These are phyloP conservation scores for Fagus crenata DNA, from an alignment of 306 rosid genomes.

Conservation along the genomic window DNA sequence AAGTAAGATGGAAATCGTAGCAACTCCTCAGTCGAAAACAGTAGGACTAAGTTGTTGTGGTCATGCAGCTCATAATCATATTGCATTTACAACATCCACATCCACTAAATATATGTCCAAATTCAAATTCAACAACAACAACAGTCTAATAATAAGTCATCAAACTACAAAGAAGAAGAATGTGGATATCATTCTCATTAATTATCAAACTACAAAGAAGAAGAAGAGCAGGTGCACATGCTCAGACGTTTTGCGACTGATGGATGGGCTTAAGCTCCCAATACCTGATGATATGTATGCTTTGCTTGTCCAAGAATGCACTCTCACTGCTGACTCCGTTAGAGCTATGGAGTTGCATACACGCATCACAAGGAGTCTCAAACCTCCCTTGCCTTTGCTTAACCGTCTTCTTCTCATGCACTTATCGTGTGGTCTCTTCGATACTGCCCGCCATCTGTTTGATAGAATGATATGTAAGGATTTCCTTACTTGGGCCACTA, in stretches of 20 bases:
- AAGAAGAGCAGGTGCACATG: constrained; percentile 24
- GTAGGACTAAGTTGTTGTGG: neutral
- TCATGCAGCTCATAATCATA: neutral
- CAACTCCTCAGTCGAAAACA: neutral
- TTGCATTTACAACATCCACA: neutral
- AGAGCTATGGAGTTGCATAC: constrained; percentile 36
- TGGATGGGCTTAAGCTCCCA: constrained; percentile 45
- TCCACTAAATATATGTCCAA: no score
- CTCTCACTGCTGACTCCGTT: constrained; percentile 34
- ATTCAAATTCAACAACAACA: neutral
- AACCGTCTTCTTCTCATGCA: constrained; percentile 38
- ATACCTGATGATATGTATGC: constrained; percentile 47
- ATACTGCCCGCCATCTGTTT: constrained; percentile 31
- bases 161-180: no score
- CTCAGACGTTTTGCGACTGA: constrained; percentile 44
- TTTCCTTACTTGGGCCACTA: constrained; percentile 54
- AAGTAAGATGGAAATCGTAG: neutral
- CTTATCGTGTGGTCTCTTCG: constrained; percentile 30
- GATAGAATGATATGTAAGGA: constrained; percentile 24
- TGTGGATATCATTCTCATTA: no score
- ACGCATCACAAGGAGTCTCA: constrained; percentile 38
- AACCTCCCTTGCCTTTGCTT: constrained; percentile 20
- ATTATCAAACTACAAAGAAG: no score
- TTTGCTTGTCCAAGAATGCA: constrained; percentile 49
- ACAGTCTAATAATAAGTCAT: no score